Percentiles rank a stretch among this genome's conserved stretches.
phyloP scores from a whole-genome alignment of 2,329 filamentous ascomycete genomes.

The Fusarium sp. region DNA sequence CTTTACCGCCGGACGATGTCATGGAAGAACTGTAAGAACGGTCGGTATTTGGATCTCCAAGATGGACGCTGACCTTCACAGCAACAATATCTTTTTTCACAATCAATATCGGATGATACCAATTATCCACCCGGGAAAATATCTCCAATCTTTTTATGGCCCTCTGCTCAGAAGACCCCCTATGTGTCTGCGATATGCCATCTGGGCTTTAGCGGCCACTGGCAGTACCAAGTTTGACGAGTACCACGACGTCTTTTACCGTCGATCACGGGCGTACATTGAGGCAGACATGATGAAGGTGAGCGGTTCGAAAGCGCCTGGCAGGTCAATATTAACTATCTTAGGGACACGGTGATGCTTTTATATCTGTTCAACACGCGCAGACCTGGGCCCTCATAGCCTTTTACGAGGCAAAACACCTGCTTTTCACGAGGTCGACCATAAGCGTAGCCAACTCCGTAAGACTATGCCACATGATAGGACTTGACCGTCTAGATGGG shows the following conservation, averaged over 20 bases:
- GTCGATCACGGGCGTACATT: slow-evolving; percentile 81
- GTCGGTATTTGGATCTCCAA: background rate
- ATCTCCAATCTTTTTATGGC: slow-evolving; percentile 76
- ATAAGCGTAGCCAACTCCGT: slow-evolving; percentile 79
- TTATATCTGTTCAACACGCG: slow-evolving; percentile 81
- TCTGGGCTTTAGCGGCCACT: slow-evolving; percentile 84
- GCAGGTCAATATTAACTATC: background rate
- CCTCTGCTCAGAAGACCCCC: slow-evolving; percentile 81
- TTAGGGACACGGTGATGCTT: slow-evolving; percentile 78
- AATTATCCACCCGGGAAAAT: slow-evolving; percentile 81
- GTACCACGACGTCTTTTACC: slow-evolving; percentile 83
- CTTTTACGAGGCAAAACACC: slow-evolving; percentile 83
- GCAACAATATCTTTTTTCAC: slow-evolving; percentile 79
- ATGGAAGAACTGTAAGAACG: slow-evolving; percentile 80
- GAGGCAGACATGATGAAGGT: slow-evolving; percentile 86
- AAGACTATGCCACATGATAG: slow-evolving; percentile 83
- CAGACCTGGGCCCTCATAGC: slow-evolving; percentile 82
- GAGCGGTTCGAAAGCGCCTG: slow-evolving; percentile 6
- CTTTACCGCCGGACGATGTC: slow-evolving; percentile 79
- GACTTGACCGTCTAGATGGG: slow-evolving; percentile 80
- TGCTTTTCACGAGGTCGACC: slow-evolving; percentile 87
- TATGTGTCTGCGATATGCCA: slow-evolving; percentile 83
- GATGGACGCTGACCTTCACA: slow-evolving; percentile 47
- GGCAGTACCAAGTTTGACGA: slow-evolving; percentile 76
- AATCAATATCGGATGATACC: slow-evolving; percentile 78